These are phyloP conservation scores for Candolleomyces efflorescens DNA, from an alignment of 768 basidiomycete genomes.

Conservation along the genomic window DNA sequence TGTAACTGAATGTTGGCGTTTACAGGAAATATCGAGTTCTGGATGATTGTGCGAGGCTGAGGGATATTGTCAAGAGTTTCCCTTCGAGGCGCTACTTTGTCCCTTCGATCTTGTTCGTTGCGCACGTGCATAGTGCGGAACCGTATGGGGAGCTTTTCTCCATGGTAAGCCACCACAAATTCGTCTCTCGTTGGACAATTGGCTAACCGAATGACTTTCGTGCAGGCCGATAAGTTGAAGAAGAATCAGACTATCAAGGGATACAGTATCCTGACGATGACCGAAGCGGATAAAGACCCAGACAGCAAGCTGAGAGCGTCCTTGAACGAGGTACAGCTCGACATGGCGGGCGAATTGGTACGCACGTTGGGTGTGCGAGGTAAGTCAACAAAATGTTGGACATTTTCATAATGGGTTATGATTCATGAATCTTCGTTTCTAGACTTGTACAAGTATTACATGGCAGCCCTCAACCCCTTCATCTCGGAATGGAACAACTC, in stretches of 20 bases:
- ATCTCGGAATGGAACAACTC: slow-evolving; percentile 45
- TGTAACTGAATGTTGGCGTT: neutral
- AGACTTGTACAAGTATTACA: slow-evolving; percentile 40
- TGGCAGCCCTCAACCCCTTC: slow-evolving; percentile 34
- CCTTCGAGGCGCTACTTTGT: slow-evolving; percentile 54
- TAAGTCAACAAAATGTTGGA: slow-evolving; percentile 15
- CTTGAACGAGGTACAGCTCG: slow-evolving; percentile 41
- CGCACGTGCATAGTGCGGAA: slow-evolving; percentile 50
- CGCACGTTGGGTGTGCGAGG: slow-evolving; percentile 42
- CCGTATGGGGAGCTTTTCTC: slow-evolving; percentile 46
- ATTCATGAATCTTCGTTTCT: slow-evolving; percentile 1
- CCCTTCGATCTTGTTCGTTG: slow-evolving; percentile 58
- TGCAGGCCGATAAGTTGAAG: slow-evolving; percentile 47
- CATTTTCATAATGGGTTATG: neutral
- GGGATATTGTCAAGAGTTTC: slow-evolving; percentile 55
- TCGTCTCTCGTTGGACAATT: no score
- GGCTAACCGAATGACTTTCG: neutral
- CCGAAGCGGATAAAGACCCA: slow-evolving; percentile 48
- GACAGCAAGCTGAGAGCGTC: slow-evolving; percentile 50
- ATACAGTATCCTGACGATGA: slow-evolving; percentile 45
- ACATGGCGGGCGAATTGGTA: slow-evolving; percentile 55
- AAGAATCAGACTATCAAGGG: slow-evolving; percentile 36
- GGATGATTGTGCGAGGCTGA: slow-evolving; percentile 68
- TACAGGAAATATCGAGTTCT: slow-evolving; percentile 64
- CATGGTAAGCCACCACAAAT: slow-evolving; percentile 67